Percentiles rank a stretch among this genome's conserved stretches.
phyloP scores from a whole-genome alignment of 2,329 filamentous ascomycete genomes.

The Stemphylium lycopersici region DNA sequence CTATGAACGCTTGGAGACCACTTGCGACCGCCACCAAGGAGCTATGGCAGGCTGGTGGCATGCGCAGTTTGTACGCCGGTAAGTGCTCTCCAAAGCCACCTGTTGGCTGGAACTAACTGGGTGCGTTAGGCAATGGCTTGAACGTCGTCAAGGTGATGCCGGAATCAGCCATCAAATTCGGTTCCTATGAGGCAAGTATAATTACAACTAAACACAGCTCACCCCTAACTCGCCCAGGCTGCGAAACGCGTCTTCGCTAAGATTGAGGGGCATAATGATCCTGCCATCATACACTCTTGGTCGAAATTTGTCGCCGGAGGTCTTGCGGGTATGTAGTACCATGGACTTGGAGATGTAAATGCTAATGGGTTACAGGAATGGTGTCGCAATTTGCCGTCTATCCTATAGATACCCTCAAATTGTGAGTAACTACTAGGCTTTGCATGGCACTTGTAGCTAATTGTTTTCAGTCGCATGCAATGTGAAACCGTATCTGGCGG shows the following conservation, averaged over 20 bases:
- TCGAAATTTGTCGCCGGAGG: slow-evolving; percentile 93
- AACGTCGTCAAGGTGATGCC: slow-evolving; percentile 99
- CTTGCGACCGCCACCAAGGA: slow-evolving; percentile 76
- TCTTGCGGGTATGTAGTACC: slow-evolving; percentile 63
- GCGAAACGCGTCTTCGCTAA: slow-evolving; percentile 85
- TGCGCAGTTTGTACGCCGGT: slow-evolving; percentile 93
- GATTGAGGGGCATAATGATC: slow-evolving; percentile 86
- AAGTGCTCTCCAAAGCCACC: slow-evolving; percentile 39
- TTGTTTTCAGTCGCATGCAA: slow-evolving; percentile 72
- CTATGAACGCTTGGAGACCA: slow-evolving; percentile 70
- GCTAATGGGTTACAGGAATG: slow-evolving; percentile 63
- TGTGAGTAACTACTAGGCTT: slow-evolving; percentile 53
- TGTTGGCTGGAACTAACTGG: slow-evolving; percentile 22
- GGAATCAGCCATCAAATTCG: slow-evolving; percentile 97
- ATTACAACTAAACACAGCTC: background rate
- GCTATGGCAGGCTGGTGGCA: slow-evolving; percentile 83
- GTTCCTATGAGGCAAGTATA: slow-evolving; percentile 78
- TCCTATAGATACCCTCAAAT: slow-evolving; percentile 83
- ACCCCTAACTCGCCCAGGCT: slow-evolving; percentile 57
- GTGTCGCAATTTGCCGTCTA: slow-evolving; percentile 97
- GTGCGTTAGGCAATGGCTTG: slow-evolving; percentile 78
- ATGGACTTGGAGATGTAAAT: background rate
- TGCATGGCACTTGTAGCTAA: slow-evolving; percentile 13
- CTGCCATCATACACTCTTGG: slow-evolving; percentile 76
- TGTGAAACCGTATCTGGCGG: slow-evolving; percentile 91